phyloP scores from a whole-genome alignment of 768 basidiomycete genomes.

The Tephrocybe rancida region DNA sequence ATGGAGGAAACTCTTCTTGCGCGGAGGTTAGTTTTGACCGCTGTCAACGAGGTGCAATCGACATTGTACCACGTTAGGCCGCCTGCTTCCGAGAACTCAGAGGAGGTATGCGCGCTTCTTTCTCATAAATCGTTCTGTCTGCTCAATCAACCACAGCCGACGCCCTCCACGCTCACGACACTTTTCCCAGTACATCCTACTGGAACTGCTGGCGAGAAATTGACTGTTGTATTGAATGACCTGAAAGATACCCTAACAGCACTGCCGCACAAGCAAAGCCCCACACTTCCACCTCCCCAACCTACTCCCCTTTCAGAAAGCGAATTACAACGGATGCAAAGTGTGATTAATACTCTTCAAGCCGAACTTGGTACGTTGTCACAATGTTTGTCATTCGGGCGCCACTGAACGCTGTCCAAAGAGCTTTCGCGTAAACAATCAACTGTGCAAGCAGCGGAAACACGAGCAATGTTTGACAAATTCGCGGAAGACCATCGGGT shows the following conservation, averaged over 20 bases:
- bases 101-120: slow-evolving; percentile 43
- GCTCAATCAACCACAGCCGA: slow-evolving; percentile 34
- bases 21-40: slow-evolving; percentile 58
- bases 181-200: slow-evolving; percentile 59
- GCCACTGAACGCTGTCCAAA: slow-evolving; percentile 18
- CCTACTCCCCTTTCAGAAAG: slow-evolving; percentile 28
- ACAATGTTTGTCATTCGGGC: not conserved
- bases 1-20: slow-evolving; percentile 66
- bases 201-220: slow-evolving; percentile 48
- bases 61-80: slow-evolving; percentile 49
- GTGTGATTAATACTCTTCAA: slow-evolving; percentile 50
- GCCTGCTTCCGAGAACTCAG: slow-evolving; percentile 40
- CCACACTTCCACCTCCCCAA: slow-evolving; percentile 17
- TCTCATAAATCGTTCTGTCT: slow-evolving; percentile 2
- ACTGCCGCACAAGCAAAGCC: slow-evolving; percentile 27
- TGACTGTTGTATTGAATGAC: slow-evolving; percentile 44
- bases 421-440: slow-evolving; percentile 52
- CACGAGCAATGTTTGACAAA: slow-evolving; percentile 57
- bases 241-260: slow-evolving; percentile 38
- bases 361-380: slow-evolving; percentile 56
- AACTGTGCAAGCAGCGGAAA: slow-evolving; percentile 41
- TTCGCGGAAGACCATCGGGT: slow-evolving; percentile 48
- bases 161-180: slow-evolving; percentile 43
- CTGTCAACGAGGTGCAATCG: slow-evolving; percentile 67
- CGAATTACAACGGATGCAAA: slow-evolving; percentile 54